Base-by-base conservation (phyloP, 2,329 filamentous ascomycete genomes). In the Pseudocercospora macadamiae region DNA sequence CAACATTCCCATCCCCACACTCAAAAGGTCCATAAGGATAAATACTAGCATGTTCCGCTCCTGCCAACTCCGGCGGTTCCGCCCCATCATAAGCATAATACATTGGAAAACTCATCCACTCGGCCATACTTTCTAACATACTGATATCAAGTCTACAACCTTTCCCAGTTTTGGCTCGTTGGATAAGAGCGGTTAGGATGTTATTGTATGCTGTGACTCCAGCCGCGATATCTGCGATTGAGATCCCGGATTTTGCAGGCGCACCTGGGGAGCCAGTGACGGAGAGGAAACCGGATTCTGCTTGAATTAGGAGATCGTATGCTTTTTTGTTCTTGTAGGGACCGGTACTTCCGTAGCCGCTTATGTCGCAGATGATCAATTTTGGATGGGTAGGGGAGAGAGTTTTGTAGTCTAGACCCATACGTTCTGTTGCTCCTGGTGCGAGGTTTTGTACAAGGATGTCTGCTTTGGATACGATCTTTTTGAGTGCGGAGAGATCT, bases 221-320 rank as follows among this genome's bases (percentile, higher is more conserved):
- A 0, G 95, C 97, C 0, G 93, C 97, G 54, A 99, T 79, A 75
- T 99, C 95, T 0, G 93, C 97, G 2, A 97, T 93, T 2, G 93
- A 93, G 7, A 97, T 93, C 14, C 95, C 95, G 1, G 97, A 93
- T 77, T 99, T 99, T 26, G 97, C 93, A 0, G 95, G 95, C 1
- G 91, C 88, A 0, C 92, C 89, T 54, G 92, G 83, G 60, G 84
- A 84, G 26, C 95, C 93, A 0, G 95, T 97, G 68, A 97, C 96
- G 18, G 60, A 67, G 2, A 67, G 62, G 32, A 67, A 65, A 8
- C 55, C 57, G 5, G 73, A 73, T 59, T 72, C 79, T 54, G 93
- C 93, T 79, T 97, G 95, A 14, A 99, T 93, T 90, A 99, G 97
- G 66, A 97, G 93, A 75, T 99, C 95, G 79, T 97, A 99, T 2